phyloP scores from a whole-genome alignment of 352 stramenopile genomes.

The Phytophthora megakarya region DNA sequence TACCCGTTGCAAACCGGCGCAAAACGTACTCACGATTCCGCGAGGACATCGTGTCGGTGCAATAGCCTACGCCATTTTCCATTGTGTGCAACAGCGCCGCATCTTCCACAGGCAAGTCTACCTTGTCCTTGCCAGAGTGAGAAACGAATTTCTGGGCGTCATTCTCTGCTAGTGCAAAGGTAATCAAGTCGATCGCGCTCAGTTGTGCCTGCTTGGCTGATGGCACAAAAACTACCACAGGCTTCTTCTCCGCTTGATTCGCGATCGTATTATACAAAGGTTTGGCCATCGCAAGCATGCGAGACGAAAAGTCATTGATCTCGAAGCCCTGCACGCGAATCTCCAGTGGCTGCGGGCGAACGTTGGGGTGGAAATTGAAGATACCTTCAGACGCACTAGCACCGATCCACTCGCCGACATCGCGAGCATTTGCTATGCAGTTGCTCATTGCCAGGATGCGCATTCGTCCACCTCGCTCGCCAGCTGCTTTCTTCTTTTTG shows the following conservation, averaged over 20 bases:
- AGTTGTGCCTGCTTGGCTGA: constrained; percentile 98
- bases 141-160: constrained; percentile 70
- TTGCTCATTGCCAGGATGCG: constrained; percentile 96
- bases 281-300: constrained; percentile 99
- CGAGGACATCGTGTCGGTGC: constrained; percentile 93
- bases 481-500: constrained; percentile 61
- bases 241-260: constrained; percentile 88
- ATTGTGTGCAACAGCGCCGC: constrained; percentile 94
- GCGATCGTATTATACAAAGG: constrained; percentile 96
- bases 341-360: constrained; percentile 96
- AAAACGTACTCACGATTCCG: constrained; percentile 92
- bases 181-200: constrained; percentile 98
- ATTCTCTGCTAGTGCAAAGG: constrained; percentile 92
- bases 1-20: constrained; percentile 84
- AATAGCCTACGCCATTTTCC: constrained; percentile 94
- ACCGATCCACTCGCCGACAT: constrained; percentile 99
- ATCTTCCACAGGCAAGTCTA: constrained; percentile 81
- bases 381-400: constrained; percentile 87
- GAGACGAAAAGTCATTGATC: constrained; percentile 95
- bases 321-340: constrained; percentile 98
- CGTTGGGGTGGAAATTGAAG: constrained; percentile 84
- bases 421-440: constrained; percentile 96
- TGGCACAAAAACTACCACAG: constrained; percentile 96
- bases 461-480: constrained; percentile 50
- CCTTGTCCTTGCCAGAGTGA: constrained; percentile 34